phyloP scores from a whole-genome alignment of 1,284 basidiomycete genomes.

The Cutaneotrichosporon spelunceum region DNA sequence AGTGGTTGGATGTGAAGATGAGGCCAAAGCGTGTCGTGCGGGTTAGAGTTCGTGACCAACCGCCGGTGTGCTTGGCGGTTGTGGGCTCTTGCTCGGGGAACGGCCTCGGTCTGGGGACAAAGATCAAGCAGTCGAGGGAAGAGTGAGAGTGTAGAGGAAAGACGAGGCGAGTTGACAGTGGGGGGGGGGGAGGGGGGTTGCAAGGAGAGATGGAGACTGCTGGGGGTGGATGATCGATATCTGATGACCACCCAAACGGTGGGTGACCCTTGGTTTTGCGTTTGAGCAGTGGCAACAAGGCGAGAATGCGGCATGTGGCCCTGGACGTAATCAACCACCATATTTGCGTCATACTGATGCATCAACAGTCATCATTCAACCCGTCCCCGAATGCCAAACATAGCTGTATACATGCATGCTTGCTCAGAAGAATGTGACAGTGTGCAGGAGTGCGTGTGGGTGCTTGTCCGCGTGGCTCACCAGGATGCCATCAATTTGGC shows the following conservation, averaged over 20 bases:
- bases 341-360: neutral
- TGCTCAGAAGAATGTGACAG: slow-evolving; percentile 75
- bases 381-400: neutral
- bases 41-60: neutral
- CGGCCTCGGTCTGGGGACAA: neutral
- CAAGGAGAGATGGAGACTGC: neutral
- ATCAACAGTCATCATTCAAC: neutral
- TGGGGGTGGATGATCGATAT: too few relatives aligned
- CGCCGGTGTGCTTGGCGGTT: neutral
- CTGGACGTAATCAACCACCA: neutral
- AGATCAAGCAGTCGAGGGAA: neutral
- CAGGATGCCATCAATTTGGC: slow-evolving; percentile 83
- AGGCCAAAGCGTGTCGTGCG: neutral
- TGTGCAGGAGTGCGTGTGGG: slow-evolving; percentile 88
- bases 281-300: too few relatives aligned
- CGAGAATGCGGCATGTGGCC: too few relatives aligned
- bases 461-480: slow-evolving; percentile 79
- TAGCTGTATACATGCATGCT: slow-evolving; percentile 7
- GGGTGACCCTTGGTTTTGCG: too few relatives aligned
- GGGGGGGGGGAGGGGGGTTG: neutral
- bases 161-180: too few relatives aligned
- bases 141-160: neutral
- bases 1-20: neutral
- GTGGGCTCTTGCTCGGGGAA: neutral
- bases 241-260: too few relatives aligned